Base-by-base conservation (phyloP, 2,329 filamentous ascomycete genomes). In the Aciculosporium take region DNA sequence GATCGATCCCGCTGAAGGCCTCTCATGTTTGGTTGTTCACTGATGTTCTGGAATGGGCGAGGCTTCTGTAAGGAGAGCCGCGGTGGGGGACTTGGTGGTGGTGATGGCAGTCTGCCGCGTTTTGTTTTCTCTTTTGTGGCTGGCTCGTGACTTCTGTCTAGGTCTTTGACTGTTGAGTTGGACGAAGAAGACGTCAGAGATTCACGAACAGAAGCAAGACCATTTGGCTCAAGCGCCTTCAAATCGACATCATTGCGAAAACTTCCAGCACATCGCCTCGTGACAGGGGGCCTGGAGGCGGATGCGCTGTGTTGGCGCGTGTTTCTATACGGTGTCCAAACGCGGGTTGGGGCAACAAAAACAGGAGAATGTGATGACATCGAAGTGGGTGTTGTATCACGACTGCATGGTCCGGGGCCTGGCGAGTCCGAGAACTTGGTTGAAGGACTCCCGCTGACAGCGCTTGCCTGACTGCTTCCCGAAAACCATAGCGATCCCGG, bases 331-430 rank as follows among this genome's bases (percentile, higher is more conserved):
- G 65, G 57, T 38, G 64, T 60, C 21, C 58, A 68, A 49, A 55
- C 66, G 46, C 61, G 67, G 46, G 56, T 65, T 41, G 61, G 73
- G 46, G 53, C 69, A 56, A 75, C 60, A 4, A 80, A 58, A 3
- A 74, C 71, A 3, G 83, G 80, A 13, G 81, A 87, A 51, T 81
- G 79, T 1, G 83, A 87, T 7, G 79, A 81, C 47, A 83, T 78
- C 8, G 83, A 87, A 4, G 81, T 86, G 6, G 83, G 83, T 3
- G 83, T 87, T 1, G 82, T 86, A 45, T 83, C 81, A 47, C 82
- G 72, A 54, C 82, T 87, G 58, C 85, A 87, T 5, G 76, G 64
- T 2, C 79, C 75, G 9, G 80, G 76, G 1, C 74, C 73, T 1
- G 76, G 76, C 1, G 83, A 87, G 42, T 77, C 82, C 2, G 81